These are phyloP conservation scores for Candida nonsorbophila DNA, from an alignment of 805 yeast species.

Conservation along the genomic window DNA sequence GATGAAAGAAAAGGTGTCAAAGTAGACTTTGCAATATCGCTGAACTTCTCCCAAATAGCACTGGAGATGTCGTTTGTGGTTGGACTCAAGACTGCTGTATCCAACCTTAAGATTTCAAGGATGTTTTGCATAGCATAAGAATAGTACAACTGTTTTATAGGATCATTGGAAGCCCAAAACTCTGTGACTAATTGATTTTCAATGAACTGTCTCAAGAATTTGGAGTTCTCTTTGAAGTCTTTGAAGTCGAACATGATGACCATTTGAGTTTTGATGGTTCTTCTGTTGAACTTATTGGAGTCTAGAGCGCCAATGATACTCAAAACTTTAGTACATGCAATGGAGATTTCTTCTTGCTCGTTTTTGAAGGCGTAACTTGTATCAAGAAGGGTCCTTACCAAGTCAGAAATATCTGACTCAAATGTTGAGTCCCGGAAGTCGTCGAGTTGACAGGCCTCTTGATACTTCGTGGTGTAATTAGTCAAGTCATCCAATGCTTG, in stretches of 20 bases:
- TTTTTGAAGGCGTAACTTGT: slow-evolving; percentile 53
- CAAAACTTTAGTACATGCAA: slow-evolving; percentile 61
- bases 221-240: slow-evolving; percentile 54
- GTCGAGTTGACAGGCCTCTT: slow-evolving; percentile 42
- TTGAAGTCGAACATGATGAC: slow-evolving; percentile 59
- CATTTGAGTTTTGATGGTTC: slow-evolving; percentile 35
- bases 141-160: slow-evolving; percentile 73
- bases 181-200: slow-evolving; percentile 72
- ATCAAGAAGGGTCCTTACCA: slow-evolving; percentile 51
- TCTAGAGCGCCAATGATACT: slow-evolving; percentile 78
- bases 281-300: slow-evolving; percentile 47
- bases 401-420: slow-evolving; percentile 28
- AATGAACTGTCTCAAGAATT: slow-evolving; percentile 60
- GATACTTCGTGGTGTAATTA: slow-evolving; percentile 47
- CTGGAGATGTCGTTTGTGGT: slow-evolving; percentile 12
- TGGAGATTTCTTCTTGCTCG: slow-evolving; percentile 44
- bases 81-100: slow-evolving; percentile 14
- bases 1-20: slow-evolving; percentile 72
- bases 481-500: slow-evolving; percentile 66
- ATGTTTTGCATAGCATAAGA: slow-evolving; percentile 90
- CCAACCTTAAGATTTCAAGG: slow-evolving; percentile 55
- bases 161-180: slow-evolving; percentile 87
- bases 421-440: slow-evolving; percentile 28
- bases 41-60: slow-evolving; percentile 58
- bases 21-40: slow-evolving; percentile 64